A percentile compares a stretch with the other conserved stretches of the same genome.
phyloP scores from a whole-genome alignment of 345 rosid species.

The Hibiscus tridactylites region DNA sequence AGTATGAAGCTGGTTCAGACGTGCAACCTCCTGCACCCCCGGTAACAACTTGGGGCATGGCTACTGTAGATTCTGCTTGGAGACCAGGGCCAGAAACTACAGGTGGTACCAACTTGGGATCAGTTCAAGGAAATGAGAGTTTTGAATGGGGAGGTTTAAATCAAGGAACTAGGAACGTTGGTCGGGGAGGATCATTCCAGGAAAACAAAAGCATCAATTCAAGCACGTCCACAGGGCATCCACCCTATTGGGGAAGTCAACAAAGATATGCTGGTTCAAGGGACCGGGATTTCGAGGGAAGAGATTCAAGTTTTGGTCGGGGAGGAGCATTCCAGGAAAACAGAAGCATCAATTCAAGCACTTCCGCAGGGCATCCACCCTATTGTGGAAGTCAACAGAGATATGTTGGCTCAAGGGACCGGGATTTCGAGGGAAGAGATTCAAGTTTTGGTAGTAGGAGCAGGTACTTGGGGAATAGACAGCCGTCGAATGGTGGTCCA shows the following conservation, averaged over 20 bases:
- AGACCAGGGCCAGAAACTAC: conserved; percentile 36
- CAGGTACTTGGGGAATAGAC: conserved; percentile 40
- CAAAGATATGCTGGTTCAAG: conserved; percentile 39
- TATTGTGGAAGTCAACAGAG: conserved; percentile 49
- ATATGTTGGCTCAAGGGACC: conserved; percentile 46
- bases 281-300: conserved; percentile 44
- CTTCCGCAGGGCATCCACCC: conserved; percentile 20
- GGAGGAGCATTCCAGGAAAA: conserved; percentile 23
- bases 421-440: conserved; percentile 40
- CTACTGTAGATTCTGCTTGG: conserved; percentile 26
- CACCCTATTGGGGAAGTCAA: conserved; percentile 28
- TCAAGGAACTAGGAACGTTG: conserved; percentile 20
- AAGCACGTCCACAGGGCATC: conserved; percentile 20
- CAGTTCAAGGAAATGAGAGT: conserved; percentile 37
- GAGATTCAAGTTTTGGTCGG: conserved; percentile 38
- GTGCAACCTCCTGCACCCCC: conserved; percentile 38
- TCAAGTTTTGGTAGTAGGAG: conserved; percentile 41
- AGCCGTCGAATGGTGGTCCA: conserved; percentile 23
- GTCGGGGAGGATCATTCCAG: conserved; percentile 27
- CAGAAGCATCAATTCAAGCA: conserved; percentile 28
- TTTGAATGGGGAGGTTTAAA: conserved; percentile 20
- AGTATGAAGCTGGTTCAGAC: conserved; percentile 36
- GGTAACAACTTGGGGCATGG: conserved; percentile 23
- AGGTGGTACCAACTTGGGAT: conserved; percentile 25
- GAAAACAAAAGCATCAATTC: conserved; percentile 32